phyloP scores from a whole-genome alignment of 371 early-diverging fungal species.

The Umbelopsis sp. region DNA sequence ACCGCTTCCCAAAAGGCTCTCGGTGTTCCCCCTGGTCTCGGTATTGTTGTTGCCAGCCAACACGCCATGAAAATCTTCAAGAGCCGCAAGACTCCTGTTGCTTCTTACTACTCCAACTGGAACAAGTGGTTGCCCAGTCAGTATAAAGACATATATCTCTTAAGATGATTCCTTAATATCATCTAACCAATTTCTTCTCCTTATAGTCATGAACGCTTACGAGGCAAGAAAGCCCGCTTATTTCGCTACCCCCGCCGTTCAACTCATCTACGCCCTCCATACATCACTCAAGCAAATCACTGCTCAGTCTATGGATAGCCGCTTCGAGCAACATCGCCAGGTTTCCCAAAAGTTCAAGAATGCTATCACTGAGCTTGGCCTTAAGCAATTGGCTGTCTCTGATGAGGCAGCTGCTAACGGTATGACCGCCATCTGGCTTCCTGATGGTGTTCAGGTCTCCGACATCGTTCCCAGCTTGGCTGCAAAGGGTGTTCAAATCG shows the following conservation, averaged over 20 bases:
- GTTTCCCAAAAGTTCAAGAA: slow-evolving; percentile 78
- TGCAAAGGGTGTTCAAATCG: slow-evolving; percentile 84
- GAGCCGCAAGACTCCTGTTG: slow-evolving; percentile 72
- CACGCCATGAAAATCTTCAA: slow-evolving; percentile 72
- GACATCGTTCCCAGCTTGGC: slow-evolving; percentile 81
- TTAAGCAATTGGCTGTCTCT: slow-evolving; percentile 71
- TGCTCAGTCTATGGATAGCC: slow-evolving; percentile 65
- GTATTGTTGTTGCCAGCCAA: slow-evolving; percentile 81
- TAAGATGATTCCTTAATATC: not conserved
- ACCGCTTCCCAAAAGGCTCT: slow-evolving; percentile 97
- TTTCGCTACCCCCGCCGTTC: slow-evolving; percentile 98
- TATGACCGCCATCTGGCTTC: slow-evolving; percentile 95
- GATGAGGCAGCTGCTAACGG: slow-evolving; percentile 84
- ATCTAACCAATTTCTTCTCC: slow-evolving; percentile 4
- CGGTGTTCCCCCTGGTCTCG: slow-evolving; percentile 88
- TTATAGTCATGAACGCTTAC: slow-evolving; percentile 89
- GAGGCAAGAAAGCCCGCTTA: slow-evolving; percentile 90
- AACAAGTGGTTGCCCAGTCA: slow-evolving; percentile 85
- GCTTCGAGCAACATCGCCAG: slow-evolving; percentile 72
- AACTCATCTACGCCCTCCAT: slow-evolving; percentile 89
- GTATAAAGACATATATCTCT: not conserved
- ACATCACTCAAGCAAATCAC: slow-evolving; percentile 82
- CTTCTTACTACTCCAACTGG: slow-evolving; percentile 82
- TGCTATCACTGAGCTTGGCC: slow-evolving; percentile 68
- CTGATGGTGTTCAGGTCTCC: slow-evolving; percentile 77